A percentile compares a stretch with the other conserved stretches of the same genome.
Conservation (phyloP, 192 early-diverging fungal species). For the Coemansia sp. region DNA sequence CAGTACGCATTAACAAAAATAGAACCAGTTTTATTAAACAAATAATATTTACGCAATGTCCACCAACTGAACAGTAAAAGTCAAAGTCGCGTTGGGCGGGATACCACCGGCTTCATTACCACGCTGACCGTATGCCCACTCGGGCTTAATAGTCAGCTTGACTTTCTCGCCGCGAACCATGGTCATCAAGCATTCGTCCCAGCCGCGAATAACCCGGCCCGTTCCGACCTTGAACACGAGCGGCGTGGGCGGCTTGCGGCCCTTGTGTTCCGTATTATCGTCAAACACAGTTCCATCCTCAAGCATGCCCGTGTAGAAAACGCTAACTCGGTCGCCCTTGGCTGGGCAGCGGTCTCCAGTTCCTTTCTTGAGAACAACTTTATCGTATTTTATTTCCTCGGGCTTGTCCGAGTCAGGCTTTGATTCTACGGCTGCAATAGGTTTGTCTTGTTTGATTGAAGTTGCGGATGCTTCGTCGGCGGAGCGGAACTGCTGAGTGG, state of each 20-base stretch:
- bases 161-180: conserved; percentile 89
- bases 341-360: conserved; percentile 55
- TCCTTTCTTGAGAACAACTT: conserved; percentile 66
- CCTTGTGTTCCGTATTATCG: conserved; percentile 57
- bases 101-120: conserved; percentile 67
- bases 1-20: too few species aligned
- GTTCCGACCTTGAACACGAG: conserved; percentile 84
- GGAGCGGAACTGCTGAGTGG: conserved; percentile 59
- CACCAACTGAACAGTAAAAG: conserved; percentile 78
- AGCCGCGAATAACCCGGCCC: conserved; percentile 90
- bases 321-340: conserved; percentile 70
- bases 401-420: conserved; percentile 3
- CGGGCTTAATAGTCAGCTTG: conserved; percentile 74
- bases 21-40: not conserved
- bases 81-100: conserved; percentile 76
- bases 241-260: conserved; percentile 65
- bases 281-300: conserved; percentile 73
- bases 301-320: conserved; percentile 69
- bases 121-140: conserved; percentile 82
- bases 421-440: not conserved
- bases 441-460: conserved; percentile 42
- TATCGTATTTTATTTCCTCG: conserved; percentile 64
- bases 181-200: conserved; percentile 84
- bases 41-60: conserved; percentile 42
- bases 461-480: conserved; percentile 33